A percentile compares a stretch with the other conserved stretches of the same genome.
Evolutionary conservation across 1,139 yeast genomes (phyloP).

Genomic region (Diutina siamensis): DNA sequence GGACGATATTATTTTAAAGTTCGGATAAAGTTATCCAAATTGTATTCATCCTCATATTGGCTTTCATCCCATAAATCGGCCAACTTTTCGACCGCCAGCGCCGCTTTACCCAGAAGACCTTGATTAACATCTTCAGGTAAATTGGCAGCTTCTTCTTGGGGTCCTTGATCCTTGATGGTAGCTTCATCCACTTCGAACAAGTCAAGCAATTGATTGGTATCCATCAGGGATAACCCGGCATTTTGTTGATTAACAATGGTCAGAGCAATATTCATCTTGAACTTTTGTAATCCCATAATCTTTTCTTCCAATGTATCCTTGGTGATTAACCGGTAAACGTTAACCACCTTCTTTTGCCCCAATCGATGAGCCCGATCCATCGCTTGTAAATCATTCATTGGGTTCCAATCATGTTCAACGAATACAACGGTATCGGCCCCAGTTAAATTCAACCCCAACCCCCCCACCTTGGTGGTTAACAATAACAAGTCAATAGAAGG

Average conservation of each 20-base stretch:
- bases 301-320: constrained; percentile 91
- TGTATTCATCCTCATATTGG: constrained; percentile 93
- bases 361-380: constrained; percentile 98
- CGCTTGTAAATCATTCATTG: constrained; percentile 98
- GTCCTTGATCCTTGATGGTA: constrained; percentile 24
- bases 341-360: constrained; percentile 95
- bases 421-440: constrained; percentile 99
- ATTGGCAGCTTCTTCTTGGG: constrained; percentile 19
- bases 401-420: constrained; percentile 99
- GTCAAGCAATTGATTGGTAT: constrained; percentile 86
- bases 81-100: constrained; percentile 71
- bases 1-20: constrained; percentile 47
- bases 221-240: constrained; percentile 91
- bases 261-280: constrained; percentile 94
- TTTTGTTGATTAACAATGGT: constrained; percentile 95
- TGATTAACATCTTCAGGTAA: constrained; percentile 46
- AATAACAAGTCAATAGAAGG: constrained; percentile 92
- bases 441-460: constrained; percentile 89
- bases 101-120: constrained; percentile 42
- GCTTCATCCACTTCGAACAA: constrained; percentile 68
- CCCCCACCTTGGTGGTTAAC: constrained; percentile 96
- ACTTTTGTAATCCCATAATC: constrained; percentile 96
- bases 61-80: constrained; percentile 96
- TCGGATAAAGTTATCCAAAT: constrained; percentile 84
- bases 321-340: constrained; percentile 87